phyloP scores from a whole-genome alignment of 2,329 filamentous ascomycete species.

The Thelonectria discophora region DNA sequence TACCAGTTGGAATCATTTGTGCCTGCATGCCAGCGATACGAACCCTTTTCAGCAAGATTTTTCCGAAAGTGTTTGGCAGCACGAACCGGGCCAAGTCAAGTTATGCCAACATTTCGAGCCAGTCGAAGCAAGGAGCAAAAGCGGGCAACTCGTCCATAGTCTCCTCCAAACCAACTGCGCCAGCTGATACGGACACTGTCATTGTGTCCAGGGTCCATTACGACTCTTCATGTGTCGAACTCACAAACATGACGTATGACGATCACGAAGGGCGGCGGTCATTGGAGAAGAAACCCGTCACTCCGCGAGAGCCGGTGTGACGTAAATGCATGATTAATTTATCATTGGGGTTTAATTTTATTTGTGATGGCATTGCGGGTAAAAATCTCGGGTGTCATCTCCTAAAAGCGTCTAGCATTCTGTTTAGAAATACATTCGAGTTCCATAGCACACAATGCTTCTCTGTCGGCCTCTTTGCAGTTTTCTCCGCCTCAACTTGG shows the following conservation, averaged over 20 bases:
- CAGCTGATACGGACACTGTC: constrained; percentile 1
- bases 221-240: constrained; percentile 12
- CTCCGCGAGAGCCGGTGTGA: constrained; percentile 15
- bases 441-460: too few relatives aligned
- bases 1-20: constrained; percentile 44
- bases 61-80: constrained; percentile 29
- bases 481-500: not conserved
- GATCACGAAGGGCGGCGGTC: constrained; percentile 4
- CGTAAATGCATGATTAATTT: too few relatives aligned
- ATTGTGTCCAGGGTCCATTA: not conserved
- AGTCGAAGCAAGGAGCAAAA: constrained; percentile 1
- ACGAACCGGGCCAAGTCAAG: constrained; percentile 22
- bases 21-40: constrained; percentile 42
- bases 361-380: too few relatives aligned
- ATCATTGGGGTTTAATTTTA: too few relatives aligned
- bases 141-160: not conserved
- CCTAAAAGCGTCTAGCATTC: too few relatives aligned
- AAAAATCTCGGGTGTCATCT: too few relatives aligned
- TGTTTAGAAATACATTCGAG: not conserved
- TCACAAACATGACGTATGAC: constrained; percentile 6
- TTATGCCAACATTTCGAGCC: constrained; percentile 29
- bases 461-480: not conserved
- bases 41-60: constrained; percentile 27
- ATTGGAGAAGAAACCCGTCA: constrained; percentile 11
- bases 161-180: not conserved